These are phyloP conservation scores for Albifimbria verrucaria DNA, from an alignment of 2,329 filamentous ascomycete species.

Conservation along the genomic window DNA sequence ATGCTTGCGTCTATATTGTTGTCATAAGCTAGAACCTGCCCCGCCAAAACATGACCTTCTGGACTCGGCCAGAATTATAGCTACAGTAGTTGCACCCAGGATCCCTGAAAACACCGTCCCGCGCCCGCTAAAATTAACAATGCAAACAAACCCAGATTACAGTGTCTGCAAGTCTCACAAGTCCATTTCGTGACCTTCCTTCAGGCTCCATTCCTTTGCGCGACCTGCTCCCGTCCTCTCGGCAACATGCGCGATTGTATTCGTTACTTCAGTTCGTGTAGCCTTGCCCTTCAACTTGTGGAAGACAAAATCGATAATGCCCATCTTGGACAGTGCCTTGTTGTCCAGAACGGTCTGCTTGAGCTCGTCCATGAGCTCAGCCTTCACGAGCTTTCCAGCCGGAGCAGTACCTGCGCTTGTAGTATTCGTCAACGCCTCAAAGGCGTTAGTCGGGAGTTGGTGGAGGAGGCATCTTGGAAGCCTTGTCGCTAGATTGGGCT, in stretches of 20 bases:
- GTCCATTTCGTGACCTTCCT: slow-evolving; percentile 33
- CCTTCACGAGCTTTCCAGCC: slow-evolving; percentile 29
- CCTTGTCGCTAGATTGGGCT: slow-evolving; percentile 9
- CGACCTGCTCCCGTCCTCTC: slow-evolving; percentile 35
- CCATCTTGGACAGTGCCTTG: slow-evolving; percentile 35
- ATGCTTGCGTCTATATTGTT: background rate
- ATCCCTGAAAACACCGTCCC: background rate
- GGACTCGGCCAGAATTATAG: background rate
- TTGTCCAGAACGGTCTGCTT: slow-evolving; percentile 39
- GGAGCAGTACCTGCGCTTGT: slow-evolving; percentile 9
- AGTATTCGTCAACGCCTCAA: slow-evolving; percentile 27
- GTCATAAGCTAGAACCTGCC: background rate
- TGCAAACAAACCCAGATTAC: slow-evolving; percentile 10
- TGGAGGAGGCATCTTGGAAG: slow-evolving; percentile 28
- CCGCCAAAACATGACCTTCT: background rate
- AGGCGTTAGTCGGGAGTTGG: slow-evolving; percentile 31
- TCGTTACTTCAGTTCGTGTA: slow-evolving; percentile 38
- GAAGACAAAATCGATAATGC: slow-evolving; percentile 38
- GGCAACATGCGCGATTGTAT: slow-evolving; percentile 36
- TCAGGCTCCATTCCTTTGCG: slow-evolving; percentile 35
- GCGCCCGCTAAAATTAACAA: background rate
- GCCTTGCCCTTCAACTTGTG: slow-evolving; percentile 33
- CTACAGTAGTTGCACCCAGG: background rate
- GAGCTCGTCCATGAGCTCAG: slow-evolving; percentile 37
- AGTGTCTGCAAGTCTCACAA: slow-evolving; percentile 14